phyloP scores from a whole-genome alignment of 2,329 filamentous ascomycete species.

The Didymella exigua region DNA sequence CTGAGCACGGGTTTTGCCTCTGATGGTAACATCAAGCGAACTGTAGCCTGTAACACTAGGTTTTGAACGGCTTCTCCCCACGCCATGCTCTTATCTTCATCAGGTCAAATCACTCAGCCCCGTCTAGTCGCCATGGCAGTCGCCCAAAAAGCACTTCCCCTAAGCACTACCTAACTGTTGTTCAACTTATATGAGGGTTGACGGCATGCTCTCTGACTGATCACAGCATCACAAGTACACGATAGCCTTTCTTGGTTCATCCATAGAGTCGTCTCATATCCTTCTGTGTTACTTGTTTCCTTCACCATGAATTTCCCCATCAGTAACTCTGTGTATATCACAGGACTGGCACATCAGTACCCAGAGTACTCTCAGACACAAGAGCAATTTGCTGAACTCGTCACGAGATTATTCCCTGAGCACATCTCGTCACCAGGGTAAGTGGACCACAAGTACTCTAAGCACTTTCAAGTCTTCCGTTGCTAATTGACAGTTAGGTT shows the following conservation, averaged over 20 bases:
- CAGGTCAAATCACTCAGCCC: constrained; percentile 12
- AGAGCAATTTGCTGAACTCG: constrained; percentile 17
- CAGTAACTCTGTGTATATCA: constrained; percentile 18
- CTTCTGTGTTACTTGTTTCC: not conserved
- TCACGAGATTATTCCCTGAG: constrained; percentile 21
- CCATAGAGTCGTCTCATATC: not conserved
- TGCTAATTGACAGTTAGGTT: constrained; percentile 12
- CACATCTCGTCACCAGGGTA: constrained; percentile 18
- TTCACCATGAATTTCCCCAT: not conserved
- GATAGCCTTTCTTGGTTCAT: not conserved
- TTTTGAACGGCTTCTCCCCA: not conserved
- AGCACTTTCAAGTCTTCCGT: not conserved
- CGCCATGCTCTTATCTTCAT: constrained; percentile 1
- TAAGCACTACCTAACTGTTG: not conserved
- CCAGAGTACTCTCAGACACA: constrained; percentile 19
- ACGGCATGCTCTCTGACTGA: not conserved
- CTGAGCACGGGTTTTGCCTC: not conserved
- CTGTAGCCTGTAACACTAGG: constrained; percentile 3
- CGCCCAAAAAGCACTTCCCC: not conserved
- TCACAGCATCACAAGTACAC: not conserved
- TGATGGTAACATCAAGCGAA: constrained; percentile 3
- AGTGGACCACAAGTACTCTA: not conserved
- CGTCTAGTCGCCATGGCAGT: constrained; percentile 1
- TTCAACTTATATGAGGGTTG: constrained; percentile 2
- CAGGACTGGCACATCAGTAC: constrained; percentile 28